Base-by-base conservation (phyloP, 2,329 filamentous ascomycete genomes). In the Stemphylium lycopersici region DNA sequence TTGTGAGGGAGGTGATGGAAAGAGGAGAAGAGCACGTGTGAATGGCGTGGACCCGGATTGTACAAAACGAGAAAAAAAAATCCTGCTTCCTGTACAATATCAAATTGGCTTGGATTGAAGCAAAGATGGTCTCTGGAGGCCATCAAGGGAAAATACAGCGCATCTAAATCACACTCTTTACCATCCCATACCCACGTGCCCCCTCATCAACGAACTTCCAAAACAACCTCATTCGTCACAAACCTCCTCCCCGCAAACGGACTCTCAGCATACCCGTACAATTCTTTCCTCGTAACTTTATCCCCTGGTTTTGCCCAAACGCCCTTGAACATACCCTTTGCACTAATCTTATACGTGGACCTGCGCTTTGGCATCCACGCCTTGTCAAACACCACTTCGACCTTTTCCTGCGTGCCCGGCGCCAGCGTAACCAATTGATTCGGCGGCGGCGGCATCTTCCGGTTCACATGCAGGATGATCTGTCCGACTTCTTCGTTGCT, bases 281-380 rank as follows among this genome's bases (percentile, higher is more conserved):
- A 53, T 1, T 72, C 66, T n/a, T 61, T 56, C 11, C 65, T 64
- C 7, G 57, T 61, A 0, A 72, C 46, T 6, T 69, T 65, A 13
- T 52, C 49, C 3, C 58, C 66, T 2, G 61, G 48, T 43, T 59
- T 68, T 18, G 74, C 66, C 75, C 75, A 77, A 0, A 74, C 68
- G 1, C 69, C 76, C 20, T 67, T 68, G 59, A 75, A 74, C 2
- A 59, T 47, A 0, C 77, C 77, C 24, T 67, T 65, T 6, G 63
- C 69, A 18, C 66, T 61, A 12, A 78, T 63, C n/a, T 69, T 73
- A 58, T 76, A 77, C 8, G 70, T 70, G 6, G 74, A 73, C 44
- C 66, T 71, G 40, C 62, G 61, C 15, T 69, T 58, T 6, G 74
- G 71, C 63, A 77, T 70, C 69, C 75, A 75, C 0, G 75, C 73